Evolutionary conservation across 257 asterid species (phyloP).

Genomic region (Gardenia jasminoides): DNA sequence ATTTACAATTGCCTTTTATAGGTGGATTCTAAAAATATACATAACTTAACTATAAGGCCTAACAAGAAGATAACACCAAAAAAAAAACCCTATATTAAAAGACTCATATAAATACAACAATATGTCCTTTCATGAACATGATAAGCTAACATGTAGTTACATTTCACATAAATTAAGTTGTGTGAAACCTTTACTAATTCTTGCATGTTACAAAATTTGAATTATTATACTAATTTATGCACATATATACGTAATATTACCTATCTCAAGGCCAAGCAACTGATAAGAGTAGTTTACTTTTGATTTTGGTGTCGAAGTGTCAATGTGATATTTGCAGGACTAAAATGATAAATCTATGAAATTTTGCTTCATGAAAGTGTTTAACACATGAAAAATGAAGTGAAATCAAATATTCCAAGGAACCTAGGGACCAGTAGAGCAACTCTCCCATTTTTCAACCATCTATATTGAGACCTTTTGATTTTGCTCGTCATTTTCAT

Average conservation of each 20-base stretch:
- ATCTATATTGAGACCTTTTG: not conserved
- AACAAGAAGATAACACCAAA: too few relatives aligned
- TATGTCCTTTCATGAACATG: too few relatives aligned
- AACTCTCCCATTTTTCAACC: not conserved
- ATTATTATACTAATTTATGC: not conserved
- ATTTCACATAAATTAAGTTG: not conserved
- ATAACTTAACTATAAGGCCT: not conserved
- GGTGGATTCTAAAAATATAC: not conserved
- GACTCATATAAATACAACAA: too few relatives aligned
- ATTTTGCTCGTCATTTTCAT: slow-evolving; percentile 13
- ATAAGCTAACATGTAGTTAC: not conserved
- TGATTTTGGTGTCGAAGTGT: not conserved
- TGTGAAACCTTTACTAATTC: not conserved
- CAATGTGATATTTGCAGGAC: not conserved
- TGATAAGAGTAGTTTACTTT: not conserved
- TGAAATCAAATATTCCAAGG: not conserved
- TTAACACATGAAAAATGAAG: not conserved
- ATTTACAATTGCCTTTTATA: too few relatives aligned
- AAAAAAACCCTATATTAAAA: too few relatives aligned
- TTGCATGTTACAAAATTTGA: not conserved
- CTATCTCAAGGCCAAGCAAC: not conserved
- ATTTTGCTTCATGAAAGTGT: not conserved
- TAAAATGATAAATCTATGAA: not conserved
- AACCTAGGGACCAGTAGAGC: not conserved
- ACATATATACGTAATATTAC: not conserved